A percentile compares a stretch with the other conserved stretches of the same genome.
These are phyloP conservation scores for Clausena lansium DNA, from an alignment of 345 rosid genomes.

Conservation along the genomic window DNA sequence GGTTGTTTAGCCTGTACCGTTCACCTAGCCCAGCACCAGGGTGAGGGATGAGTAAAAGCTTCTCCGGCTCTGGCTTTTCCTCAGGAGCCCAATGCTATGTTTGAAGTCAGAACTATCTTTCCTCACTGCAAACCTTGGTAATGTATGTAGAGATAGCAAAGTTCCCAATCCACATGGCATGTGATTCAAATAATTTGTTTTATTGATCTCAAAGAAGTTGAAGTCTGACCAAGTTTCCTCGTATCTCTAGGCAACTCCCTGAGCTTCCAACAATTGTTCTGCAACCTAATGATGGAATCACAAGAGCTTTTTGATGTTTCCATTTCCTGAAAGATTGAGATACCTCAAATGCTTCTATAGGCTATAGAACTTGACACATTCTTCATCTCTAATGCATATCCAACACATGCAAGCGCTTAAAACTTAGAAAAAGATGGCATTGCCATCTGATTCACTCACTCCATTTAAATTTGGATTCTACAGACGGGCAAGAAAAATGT, in stretches of 20 bases:
- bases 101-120: neutral
- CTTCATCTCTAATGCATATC: conserved; percentile 8
- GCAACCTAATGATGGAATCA: conserved; percentile 10
- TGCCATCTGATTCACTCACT: neutral
- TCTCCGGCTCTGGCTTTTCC: neutral
- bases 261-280: neutral
- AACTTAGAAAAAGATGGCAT: conserved; percentile 5
- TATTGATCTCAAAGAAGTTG: conserved; percentile 9
- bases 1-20: conserved; percentile 5
- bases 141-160: conserved; percentile 7
- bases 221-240: conserved; percentile 1
- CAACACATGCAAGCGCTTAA: neutral
- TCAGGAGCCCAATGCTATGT: neutral
- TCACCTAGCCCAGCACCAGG: neutral
- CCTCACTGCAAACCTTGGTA: conserved; percentile 10
- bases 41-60: neutral
- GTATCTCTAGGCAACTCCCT: conserved; percentile 18
- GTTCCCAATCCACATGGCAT: conserved; percentile 12
- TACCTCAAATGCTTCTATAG: conserved; percentile 23
- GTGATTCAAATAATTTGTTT: neutral
- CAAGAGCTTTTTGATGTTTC: neutral
- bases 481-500: conserved; percentile 1
- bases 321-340: conserved; percentile 10
- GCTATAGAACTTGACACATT: conserved; percentile 1
- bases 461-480: neutral